Evolutionary conservation across 768 basidiomycete genomes (phyloP), one percentile per base, ranked within the genome.

Genomic region (Xerocomus brunneocitrinus): DNA sequence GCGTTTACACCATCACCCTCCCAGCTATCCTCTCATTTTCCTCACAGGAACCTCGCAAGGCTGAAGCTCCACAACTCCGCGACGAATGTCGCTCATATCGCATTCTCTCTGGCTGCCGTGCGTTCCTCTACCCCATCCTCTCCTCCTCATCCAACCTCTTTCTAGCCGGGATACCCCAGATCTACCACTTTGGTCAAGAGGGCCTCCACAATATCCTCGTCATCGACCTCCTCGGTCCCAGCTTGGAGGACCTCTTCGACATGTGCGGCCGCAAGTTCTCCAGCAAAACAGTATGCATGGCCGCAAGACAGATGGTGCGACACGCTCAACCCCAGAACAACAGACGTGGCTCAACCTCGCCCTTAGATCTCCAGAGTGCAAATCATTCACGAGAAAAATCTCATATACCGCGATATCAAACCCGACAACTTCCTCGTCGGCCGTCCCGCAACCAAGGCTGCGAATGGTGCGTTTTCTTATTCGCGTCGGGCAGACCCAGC

Each of bases 181-280:
- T 99, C 71, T 98, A 98, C 76, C 95, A 99, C 74, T 99, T 98
- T 70, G 97, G 97, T 45, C 95, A 98, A 73, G 97, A 99, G 72
- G 97, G 90, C 13, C 80, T 98, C 28, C 95, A 99, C 76, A 98
- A 99, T 66, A 95, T 99, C 59, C 83, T 99, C 56, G 95, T 99
- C 60, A 98, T 99, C 65, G 97, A 99, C 75, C 82, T 99, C 34
- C 82, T 99, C 32, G 97, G 97, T 3, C 95, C 95, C 10, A 94
- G 90, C 68, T 71, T 99, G 58, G 97, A 99, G 73, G 97, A 99
- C 70, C 77, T 99, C 50, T 99, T 99, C 69, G 97, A 99, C 73
- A 95, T 98, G 90, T 99, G 97, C 65, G 91, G 92, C 4, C 84
- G 97, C 62, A 98, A 97, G 72, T 98, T 99, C 73, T 87, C 87